A percentile compares a stretch with the other conserved stretches of the same genome.
Conservation (phyloP, 116 monocot genomes). For the Phalaenopsis hybrid region DNA sequence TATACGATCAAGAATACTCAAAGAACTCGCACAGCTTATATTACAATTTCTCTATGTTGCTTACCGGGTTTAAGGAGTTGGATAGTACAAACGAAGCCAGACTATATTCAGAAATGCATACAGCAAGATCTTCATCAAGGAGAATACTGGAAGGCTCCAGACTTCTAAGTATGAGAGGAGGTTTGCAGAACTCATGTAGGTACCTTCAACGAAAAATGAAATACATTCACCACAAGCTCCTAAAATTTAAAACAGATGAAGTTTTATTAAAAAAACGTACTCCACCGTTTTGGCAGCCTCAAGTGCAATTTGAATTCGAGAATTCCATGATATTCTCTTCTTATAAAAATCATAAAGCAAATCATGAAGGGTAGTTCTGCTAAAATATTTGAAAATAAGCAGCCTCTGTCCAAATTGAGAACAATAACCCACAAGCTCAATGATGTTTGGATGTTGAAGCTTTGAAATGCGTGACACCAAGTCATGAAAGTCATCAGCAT, state of each 20-base stretch:
- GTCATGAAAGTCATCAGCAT: constrained; percentile 47
- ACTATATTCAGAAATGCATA: no score
- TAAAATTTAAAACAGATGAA: not conserved
- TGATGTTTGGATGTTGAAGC: constrained; percentile 65
- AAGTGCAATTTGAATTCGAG: constrained; percentile 26
- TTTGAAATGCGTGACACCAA: constrained; percentile 42
- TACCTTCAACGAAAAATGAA: constrained; percentile 41
- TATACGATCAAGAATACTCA: not conserved
- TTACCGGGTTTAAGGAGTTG: constrained; percentile 56
- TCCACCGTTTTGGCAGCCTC: constrained; percentile 31
- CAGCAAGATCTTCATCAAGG: no score
- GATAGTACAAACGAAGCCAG: no score
- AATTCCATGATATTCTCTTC: constrained; percentile 44
- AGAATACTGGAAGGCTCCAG: constrained; percentile 70
- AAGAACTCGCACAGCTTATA: not conserved
- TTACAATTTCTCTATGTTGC: not conserved
- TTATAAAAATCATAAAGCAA: constrained; percentile 34
- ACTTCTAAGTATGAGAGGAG: constrained; percentile 58
- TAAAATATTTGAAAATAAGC: constrained; percentile 69
- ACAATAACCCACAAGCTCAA: constrained; percentile 90
- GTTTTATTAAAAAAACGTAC: constrained; percentile 15
- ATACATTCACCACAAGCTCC: not conserved
- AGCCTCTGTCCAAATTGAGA: constrained; percentile 65
- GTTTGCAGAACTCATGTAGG: constrained; percentile 71
- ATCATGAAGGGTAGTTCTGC: constrained; percentile 53